phyloP scores from a whole-genome alignment of 208 protist genomes.

The Crithidia brevicula region DNA sequence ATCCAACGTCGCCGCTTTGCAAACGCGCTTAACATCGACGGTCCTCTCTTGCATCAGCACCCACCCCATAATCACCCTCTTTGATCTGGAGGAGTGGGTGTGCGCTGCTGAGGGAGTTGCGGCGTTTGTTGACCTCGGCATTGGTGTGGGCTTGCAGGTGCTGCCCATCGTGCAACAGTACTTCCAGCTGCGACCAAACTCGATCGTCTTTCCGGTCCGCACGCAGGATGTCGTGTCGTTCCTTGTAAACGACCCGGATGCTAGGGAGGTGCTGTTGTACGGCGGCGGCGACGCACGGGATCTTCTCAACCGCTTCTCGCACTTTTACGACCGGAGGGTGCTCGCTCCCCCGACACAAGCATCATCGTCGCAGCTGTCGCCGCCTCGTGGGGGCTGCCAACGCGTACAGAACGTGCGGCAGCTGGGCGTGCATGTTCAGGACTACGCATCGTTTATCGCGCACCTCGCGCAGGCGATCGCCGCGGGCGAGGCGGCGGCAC shows the following conservation, averaged over 20 bases:
- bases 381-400: background rate
- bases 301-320: conserved; percentile 60
- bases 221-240: conserved; percentile 59
- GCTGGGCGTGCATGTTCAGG: conserved; percentile 83
- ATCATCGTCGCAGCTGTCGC: no score
- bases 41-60: conserved; percentile 67
- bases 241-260: conserved; percentile 49
- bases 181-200: conserved; percentile 49
- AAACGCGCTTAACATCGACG: conserved; percentile 55
- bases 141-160: conserved; percentile 54
- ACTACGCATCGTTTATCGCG: conserved; percentile 56
- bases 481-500: background rate
- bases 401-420: conserved; percentile 39
- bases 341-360: background rate
- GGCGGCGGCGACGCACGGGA: conserved; percentile 67
- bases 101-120: conserved; percentile 55
- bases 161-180: conserved; percentile 75
- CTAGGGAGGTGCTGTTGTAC: conserved; percentile 40
- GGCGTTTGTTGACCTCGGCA: conserved; percentile 62
- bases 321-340: conserved; percentile 45
- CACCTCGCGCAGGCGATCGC: conserved; percentile 45
- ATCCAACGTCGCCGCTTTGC: conserved; percentile 40
- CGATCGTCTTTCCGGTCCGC: conserved; percentile 54
- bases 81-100: conserved; percentile 76
- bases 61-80: conserved; percentile 75